Evolutionary conservation across 2,329 filamentous ascomycete genomes (phyloP).

Genomic region (Neocucurbitaria cava): DNA sequence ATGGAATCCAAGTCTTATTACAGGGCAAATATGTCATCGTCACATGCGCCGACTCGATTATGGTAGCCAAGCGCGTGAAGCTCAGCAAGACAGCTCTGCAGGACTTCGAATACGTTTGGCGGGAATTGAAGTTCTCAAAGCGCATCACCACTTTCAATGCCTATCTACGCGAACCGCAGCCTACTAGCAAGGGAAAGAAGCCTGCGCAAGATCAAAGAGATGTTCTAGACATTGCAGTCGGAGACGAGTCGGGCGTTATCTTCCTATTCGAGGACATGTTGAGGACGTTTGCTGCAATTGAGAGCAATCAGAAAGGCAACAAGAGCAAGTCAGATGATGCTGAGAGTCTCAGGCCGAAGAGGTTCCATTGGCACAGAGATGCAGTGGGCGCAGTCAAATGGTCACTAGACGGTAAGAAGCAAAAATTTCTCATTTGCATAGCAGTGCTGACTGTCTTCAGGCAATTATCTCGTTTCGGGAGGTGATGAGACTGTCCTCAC

Average conservation of each 20-base stretch:
- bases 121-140: slow-evolving; percentile 64
- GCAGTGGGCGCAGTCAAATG: slow-evolving; percentile 86
- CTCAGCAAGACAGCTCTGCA: slow-evolving; percentile 43
- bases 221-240: slow-evolving; percentile 77
- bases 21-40: slow-evolving; percentile 67
- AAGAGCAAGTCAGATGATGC: slow-evolving; percentile 34
- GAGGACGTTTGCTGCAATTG: slow-evolving; percentile 57
- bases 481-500: slow-evolving; percentile 89
- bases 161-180: slow-evolving; percentile 62
- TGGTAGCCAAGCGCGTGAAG: slow-evolving; percentile 64
- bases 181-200: slow-evolving; percentile 38
- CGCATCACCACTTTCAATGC: slow-evolving; percentile 57
- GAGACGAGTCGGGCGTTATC: slow-evolving; percentile 77
- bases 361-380: slow-evolving; percentile 89
- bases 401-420: slow-evolving; percentile 80
- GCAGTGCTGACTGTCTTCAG: slow-evolving; percentile 52
- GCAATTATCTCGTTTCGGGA: slow-evolving; percentile 92
- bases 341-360: slow-evolving; percentile 61
- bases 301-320: slow-evolving; percentile 47
- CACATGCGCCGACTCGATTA: slow-evolving; percentile 60
- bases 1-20: slow-evolving; percentile 54
- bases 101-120: slow-evolving; percentile 59
- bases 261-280: slow-evolving; percentile 82
- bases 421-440: slow-evolving; percentile 3
- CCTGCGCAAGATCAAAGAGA: slow-evolving; percentile 42